Conservation (phyloP, 768 basidiomycete genomes). For the Pleurotus giganteus region DNA sequence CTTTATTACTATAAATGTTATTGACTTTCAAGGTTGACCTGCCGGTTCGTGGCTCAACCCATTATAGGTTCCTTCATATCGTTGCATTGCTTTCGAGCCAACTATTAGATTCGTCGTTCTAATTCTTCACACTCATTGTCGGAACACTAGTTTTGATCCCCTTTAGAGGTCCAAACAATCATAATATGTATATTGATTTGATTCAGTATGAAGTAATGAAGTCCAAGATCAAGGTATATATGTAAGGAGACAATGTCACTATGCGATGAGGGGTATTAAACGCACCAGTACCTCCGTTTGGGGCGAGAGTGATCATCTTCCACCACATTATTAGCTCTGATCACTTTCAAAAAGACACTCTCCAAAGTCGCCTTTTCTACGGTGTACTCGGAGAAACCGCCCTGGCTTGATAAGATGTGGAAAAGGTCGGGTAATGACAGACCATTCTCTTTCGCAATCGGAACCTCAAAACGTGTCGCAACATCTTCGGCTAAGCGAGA, state of each 20-base stretch:
- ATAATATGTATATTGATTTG: neutral
- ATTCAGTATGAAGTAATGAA: neutral
- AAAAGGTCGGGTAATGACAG: conserved; percentile 47
- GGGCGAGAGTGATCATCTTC: conserved; percentile 25
- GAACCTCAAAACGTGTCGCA: conserved; percentile 64
- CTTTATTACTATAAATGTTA: conserved; percentile 16
- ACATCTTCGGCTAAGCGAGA: conserved; percentile 58
- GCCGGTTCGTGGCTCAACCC: conserved; percentile 2
- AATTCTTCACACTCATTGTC: conserved; percentile 11
- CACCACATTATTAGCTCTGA: conserved; percentile 43
- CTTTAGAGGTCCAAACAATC: neutral
- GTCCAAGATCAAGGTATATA: neutral
- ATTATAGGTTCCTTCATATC: conserved; percentile 5
- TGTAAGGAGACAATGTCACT: neutral
- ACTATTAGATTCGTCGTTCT: conserved; percentile 21
- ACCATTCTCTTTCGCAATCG: conserved; percentile 29
- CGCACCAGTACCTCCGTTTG: conserved; percentile 12
- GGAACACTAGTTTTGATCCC: conserved; percentile 1
- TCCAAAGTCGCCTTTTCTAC: conserved; percentile 54
- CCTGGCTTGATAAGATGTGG: conserved; percentile 36
- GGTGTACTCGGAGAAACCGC: conserved; percentile 47
- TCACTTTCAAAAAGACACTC: conserved; percentile 56
- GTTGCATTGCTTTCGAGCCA: conserved; percentile 11
- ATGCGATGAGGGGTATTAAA: conserved; percentile 1
- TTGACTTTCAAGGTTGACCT: conserved; percentile 12